Conservation (phyloP, 495 filamentous ascomycete genomes). For the Xylaria longipes region DNA sequence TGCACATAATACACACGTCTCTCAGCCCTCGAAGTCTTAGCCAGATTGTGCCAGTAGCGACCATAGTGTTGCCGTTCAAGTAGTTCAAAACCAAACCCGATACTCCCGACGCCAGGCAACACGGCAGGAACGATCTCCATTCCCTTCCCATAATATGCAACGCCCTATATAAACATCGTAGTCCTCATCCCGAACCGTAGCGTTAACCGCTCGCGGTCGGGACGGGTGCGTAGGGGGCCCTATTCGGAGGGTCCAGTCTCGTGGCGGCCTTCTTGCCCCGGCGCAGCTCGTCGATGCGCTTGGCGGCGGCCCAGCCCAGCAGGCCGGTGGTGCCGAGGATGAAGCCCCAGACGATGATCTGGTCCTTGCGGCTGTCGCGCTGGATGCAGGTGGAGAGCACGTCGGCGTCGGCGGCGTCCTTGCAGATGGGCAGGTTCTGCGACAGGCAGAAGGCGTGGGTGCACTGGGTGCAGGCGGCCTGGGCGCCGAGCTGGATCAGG, state of each 20-base stretch:
- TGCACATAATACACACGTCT: not conserved
- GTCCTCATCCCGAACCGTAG: not conserved
- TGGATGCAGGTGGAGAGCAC: slow-evolving; percentile 92
- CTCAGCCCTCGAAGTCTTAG: too few relatives aligned
- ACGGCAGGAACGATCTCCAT: not conserved
- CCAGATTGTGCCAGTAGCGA: not conserved
- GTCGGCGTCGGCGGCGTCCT: slow-evolving; percentile 83
- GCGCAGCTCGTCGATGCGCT: slow-evolving; percentile 61
- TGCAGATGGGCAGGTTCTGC: slow-evolving; percentile 86
- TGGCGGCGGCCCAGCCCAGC: slow-evolving; percentile 77
- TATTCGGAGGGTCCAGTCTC: not conserved
- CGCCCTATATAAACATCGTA: not conserved
- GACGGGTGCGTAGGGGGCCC: slow-evolving; percentile 15
- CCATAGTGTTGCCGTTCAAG: not conserved
- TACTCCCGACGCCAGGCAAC: slow-evolving; percentile 15
- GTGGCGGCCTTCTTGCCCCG: slow-evolving; percentile 37
- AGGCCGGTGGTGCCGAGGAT: slow-evolving; percentile 85
- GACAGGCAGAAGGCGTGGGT: slow-evolving; percentile 88
- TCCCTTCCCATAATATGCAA: not conserved
- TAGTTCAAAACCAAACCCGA: not conserved
- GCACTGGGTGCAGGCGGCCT: slow-evolving; percentile 76
- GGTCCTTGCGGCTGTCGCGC: slow-evolving; percentile 86
- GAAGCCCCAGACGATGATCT: slow-evolving; percentile 91
- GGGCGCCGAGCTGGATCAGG: slow-evolving; percentile 74
- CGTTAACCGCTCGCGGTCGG: not conserved